These are phyloP conservation scores for Colletotrichum simmondsii DNA, from an alignment of 2,329 filamentous ascomycete species.

Conservation along the genomic window DNA sequence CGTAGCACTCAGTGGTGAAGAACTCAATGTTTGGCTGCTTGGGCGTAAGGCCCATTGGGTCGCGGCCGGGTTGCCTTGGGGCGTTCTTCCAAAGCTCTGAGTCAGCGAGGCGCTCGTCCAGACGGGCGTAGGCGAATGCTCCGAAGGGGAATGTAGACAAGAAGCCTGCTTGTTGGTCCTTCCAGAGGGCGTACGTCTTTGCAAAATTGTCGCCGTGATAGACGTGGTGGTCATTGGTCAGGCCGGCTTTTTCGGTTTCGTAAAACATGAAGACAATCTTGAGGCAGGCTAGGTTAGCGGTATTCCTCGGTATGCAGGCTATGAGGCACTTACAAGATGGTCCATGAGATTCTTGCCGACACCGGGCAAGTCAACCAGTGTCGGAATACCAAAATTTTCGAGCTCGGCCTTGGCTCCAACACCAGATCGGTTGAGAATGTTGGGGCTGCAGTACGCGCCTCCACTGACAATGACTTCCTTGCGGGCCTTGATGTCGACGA, in stretches of 20 bases:
- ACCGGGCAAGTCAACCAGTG: slow-evolving; percentile 55
- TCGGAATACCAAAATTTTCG: slow-evolving; percentile 52
- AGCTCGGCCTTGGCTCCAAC: slow-evolving; percentile 57
- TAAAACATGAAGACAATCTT: slow-evolving; percentile 70
- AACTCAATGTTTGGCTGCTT: slow-evolving; percentile 71
- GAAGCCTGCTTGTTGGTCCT: slow-evolving; percentile 67
- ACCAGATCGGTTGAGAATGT: slow-evolving; percentile 63
- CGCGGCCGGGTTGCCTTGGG: slow-evolving; percentile 59
- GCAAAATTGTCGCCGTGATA: slow-evolving; percentile 64
- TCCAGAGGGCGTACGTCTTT: slow-evolving; percentile 64
- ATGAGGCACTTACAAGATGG: slow-evolving; percentile 49
- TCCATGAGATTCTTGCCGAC: slow-evolving; percentile 64
- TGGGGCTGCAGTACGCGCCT: slow-evolving; percentile 62
- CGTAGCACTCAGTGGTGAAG: slow-evolving; percentile 72
- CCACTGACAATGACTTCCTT: slow-evolving; percentile 54
- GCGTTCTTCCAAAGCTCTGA: slow-evolving; percentile 65
- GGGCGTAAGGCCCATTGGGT: slow-evolving; percentile 70
- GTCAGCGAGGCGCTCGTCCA: slow-evolving; percentile 67
- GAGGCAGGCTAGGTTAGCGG: background rate
- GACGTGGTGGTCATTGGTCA: slow-evolving; percentile 65
- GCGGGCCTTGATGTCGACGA: slow-evolving; percentile 47
- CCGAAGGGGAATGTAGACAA: slow-evolving; percentile 73
- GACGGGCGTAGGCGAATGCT: slow-evolving; percentile 69
- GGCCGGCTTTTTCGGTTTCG: slow-evolving; percentile 60
- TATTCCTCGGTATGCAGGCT: background rate